A percentile compares a stretch with the other conserved stretches of the same genome.
These are phyloP conservation scores for Amylostereum areolatum DNA, from an alignment of 1,284 basidiomycete species.

Conservation along the genomic window DNA sequence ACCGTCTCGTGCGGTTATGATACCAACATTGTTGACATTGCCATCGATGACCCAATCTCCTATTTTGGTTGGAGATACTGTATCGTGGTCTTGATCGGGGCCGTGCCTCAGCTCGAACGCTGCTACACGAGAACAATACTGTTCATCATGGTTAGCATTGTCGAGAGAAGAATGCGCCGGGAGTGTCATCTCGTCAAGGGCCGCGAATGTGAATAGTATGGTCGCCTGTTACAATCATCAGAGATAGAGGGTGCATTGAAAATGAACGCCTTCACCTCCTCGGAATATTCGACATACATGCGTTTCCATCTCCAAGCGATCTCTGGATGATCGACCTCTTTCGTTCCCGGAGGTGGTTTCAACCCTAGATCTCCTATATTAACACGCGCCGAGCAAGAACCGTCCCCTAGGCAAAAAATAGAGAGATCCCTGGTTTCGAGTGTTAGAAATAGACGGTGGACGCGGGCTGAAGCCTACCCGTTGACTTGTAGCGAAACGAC, in stretches of 20 bases:
- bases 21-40: constrained; percentile 34
- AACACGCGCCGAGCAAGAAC: constrained; percentile 16
- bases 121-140: neutral
- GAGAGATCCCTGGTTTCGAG: constrained; percentile 23
- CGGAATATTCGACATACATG: constrained; percentile 33
- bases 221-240: constrained; percentile 2
- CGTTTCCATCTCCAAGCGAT: constrained; percentile 45
- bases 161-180: neutral
- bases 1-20: neutral
- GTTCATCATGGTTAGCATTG: neutral
- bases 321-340: constrained; percentile 17
- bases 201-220: constrained; percentile 3
- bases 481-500: constrained; percentile 47
- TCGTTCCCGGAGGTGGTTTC: constrained; percentile 7
- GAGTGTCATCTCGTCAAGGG: constrained; percentile 8
- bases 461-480: constrained; percentile 51
- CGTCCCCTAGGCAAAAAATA: constrained; percentile 18
- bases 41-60: constrained; percentile 54
- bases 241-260: neutral
- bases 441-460: no score
- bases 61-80: constrained; percentile 37
- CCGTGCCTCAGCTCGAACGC: constrained; percentile 41
- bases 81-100: constrained; percentile 27
- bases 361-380: constrained; percentile 7
- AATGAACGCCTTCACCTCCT: constrained; percentile 37